Percentiles rank a stretch among this genome's conserved stretches.
These are phyloP conservation scores for Linnemannia hyalina DNA, from an alignment of 192 early-diverging fungal genomes.

Conservation along the genomic window DNA sequence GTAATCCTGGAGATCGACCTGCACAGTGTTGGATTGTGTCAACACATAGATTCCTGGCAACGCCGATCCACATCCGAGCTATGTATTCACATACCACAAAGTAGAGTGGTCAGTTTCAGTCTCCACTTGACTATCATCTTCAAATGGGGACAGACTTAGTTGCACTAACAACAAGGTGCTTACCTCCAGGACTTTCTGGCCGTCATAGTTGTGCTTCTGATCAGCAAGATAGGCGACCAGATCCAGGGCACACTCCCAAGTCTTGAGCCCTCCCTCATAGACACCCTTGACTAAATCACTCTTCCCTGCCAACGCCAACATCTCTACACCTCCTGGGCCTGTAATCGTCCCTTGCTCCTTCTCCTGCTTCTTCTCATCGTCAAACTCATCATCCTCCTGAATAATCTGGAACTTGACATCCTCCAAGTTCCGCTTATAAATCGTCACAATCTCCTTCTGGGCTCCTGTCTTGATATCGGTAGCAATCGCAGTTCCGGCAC, in stretches of 20 bases:
- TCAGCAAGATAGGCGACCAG: constrained; percentile 77
- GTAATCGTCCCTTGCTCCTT: constrained; percentile 8
- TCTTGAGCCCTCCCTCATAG: constrained; percentile 97
- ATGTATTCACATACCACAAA: background rate
- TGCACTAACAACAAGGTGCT: background rate
- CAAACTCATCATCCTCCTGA: constrained; percentile 69
- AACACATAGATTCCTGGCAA: constrained; percentile 89
- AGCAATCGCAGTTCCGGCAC: constrained; percentile 33
- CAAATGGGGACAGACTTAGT: background rate
- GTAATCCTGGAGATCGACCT: constrained; percentile 93
- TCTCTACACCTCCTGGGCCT: constrained; percentile 43
- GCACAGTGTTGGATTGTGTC: constrained; percentile 50
- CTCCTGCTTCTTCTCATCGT: constrained; percentile 8
- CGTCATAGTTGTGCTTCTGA: constrained; percentile 49
- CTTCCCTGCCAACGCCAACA: constrained; percentile 63
- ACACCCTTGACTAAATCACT: constrained; percentile 90
- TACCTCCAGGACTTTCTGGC: constrained; percentile 70
- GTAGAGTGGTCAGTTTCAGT: background rate
- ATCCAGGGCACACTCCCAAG: constrained; percentile 97
- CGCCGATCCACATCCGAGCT: constrained; percentile 93
- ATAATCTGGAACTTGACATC: constrained; percentile 91
- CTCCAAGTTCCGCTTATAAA: constrained; percentile 80
- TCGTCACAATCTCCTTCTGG: constrained; percentile 40
- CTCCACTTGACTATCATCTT: background rate
- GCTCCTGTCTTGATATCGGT: constrained; percentile 27